Evolutionary conservation across 1,284 basidiomycete species (phyloP), one percentile per base, ranked within the genome.

Genomic region (Pholiota adiposa): DNA sequence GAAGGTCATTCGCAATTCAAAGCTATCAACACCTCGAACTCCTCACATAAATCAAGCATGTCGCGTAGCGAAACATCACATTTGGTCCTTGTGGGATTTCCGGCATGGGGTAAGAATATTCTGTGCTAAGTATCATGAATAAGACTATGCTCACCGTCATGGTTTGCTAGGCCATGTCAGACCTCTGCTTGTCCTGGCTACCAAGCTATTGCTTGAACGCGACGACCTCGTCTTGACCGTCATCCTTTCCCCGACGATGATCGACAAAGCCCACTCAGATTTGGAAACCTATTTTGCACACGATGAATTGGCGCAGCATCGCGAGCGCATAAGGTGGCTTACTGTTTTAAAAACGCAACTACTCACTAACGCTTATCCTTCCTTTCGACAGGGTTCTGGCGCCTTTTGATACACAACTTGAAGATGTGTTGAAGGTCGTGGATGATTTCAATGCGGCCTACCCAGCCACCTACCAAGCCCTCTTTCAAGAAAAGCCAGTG

Each of bases 61-160:
- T 3, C 41, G 9, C 19, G 11, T 8, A 27, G 23, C 21, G n/a
- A 46, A 27, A 27, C 16, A 2, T 25, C 23, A 1, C 55, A 56
- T 19, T 40, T 56, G 2, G 23, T 49, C 6, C 48, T 57, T 25
- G 21, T 33, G 4, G 19, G 49, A 1, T 21, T 57, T n/a, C 49
- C 49, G 4, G 56, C 56, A 33, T 51, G 48, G 56, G 50, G 56
- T 57, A 33, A 31, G 56, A 23, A 25, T 27, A 23, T 7, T 51
- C 12, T 16, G 11, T 4, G 8, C 44, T 12, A 23, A 5, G 8
- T 38, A 21, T 12, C 1, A 2, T 51, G 11, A 18, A 51, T 6
- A n/a, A n/a, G n/a, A n/a, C n/a, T n/a, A n/a, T n/a, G 31, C 12
- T 46, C 8, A 46, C 12, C 9, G 12, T 23, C n/a, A 6, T 38